Evolutionary conservation across 371 early-diverging fungal genomes (phyloP).

Genomic region (Mortierella sp.): DNA sequence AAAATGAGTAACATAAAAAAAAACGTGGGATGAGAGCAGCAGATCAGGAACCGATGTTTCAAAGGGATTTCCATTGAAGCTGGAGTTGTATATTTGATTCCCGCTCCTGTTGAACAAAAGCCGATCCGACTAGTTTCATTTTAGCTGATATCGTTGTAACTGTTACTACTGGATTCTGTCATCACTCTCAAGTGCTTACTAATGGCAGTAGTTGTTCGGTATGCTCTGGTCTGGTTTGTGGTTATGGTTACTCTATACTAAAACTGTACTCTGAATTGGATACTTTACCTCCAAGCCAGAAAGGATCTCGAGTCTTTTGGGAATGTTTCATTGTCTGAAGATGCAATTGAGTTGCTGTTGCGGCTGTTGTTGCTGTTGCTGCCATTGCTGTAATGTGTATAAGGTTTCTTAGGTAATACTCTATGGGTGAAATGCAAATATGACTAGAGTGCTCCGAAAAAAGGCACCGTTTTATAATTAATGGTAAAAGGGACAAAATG

Average conservation of each 20-base stretch:
- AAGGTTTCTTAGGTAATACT: not conserved
- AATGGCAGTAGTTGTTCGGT: not conserved
- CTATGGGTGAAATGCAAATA: slow-evolving; percentile 2
- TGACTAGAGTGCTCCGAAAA: no score
- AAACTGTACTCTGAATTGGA: not conserved
- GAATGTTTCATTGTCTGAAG: slow-evolving; percentile 23
- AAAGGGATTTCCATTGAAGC: not conserved
- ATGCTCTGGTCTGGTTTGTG: not conserved
- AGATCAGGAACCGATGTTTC: not conserved
- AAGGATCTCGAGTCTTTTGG: slow-evolving; percentile 42
- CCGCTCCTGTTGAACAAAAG: not conserved
- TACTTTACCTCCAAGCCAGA: slow-evolving; percentile 56
- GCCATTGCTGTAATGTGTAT: slow-evolving; percentile 6
- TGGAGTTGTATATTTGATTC: slow-evolving; percentile 4
- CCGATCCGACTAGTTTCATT: not conserved
- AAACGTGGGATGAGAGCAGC: no score
- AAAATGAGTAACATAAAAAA: not conserved
- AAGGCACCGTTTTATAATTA: not conserved
- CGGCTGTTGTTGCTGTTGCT: slow-evolving; percentile 20
- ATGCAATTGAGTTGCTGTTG: slow-evolving; percentile 21
- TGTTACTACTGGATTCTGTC: not conserved
- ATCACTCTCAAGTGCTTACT: not conserved
- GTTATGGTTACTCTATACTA: no score
- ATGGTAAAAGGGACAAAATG: no score
- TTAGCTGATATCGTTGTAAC: not conserved